Evolutionary conservation across 1,139 yeast species (phyloP), one percentile per base, ranked within the genome.

Genomic region (Sugiyamaella novakii): DNA sequence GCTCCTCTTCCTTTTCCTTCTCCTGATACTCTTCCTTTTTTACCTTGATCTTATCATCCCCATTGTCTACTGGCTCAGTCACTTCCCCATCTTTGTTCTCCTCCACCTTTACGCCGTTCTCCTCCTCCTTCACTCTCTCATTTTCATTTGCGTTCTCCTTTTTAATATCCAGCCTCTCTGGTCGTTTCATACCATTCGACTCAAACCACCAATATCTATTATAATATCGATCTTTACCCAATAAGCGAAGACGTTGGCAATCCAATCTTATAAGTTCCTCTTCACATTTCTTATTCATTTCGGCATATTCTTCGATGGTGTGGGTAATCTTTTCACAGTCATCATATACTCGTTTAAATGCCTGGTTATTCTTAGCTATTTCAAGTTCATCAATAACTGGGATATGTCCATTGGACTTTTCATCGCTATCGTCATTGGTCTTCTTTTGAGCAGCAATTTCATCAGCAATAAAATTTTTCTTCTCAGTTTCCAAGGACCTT

Each of bases 181-280:
- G 66, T 18, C 79, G 79, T 4, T 89, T 87, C 49, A 87, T 73
- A 0, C 98, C 98, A 62, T 84, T 84, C 56, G 79, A 76, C 63
- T 92, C 98, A 63, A 91, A 83, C 96, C 96, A 92, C 95, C 96
- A 94, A 66, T 91, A 92, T 57, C 92, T 75, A 68, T 92, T 94
- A 64, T 74, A 88, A 54, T 80, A 78, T 48, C 96, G 74, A 65
- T 92, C 99, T 55, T 82, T 78, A 3, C 99, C 99, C 24, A 92
- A 70, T 43, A 81, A 74, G 52, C 80, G 79, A 38, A 89, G 77
- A 52, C 98, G 71, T 64, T 89, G 96, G 54, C 86, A 77, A 61
- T 91, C 96, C 14, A 67, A 57, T 14, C 58, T 59, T 2, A 66
- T 59, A 21, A 72, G 55, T 44, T 65, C 65, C 14, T 55, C 57